Base-by-base conservation (phyloP, 1,284 basidiomycete genomes). In the Ceratorhiza oryzae-sativae region DNA sequence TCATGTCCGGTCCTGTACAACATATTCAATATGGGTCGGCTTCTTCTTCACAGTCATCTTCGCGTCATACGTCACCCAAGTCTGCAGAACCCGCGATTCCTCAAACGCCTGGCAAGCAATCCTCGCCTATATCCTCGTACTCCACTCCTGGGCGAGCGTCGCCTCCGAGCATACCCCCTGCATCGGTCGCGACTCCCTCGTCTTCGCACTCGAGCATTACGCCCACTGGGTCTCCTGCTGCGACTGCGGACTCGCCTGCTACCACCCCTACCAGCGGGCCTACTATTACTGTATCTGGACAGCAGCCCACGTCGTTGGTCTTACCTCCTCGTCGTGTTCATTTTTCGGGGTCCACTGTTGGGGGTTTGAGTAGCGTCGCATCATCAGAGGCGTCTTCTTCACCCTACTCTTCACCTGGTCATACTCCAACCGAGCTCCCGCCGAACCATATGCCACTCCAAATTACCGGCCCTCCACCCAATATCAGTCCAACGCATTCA, bases 261-360 rank as follows among this genome's bases (percentile, higher is more conserved):
- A 68, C 48, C 18, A 51, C 63, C 18, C 63, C 63, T 9, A 67
- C 63, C 18, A 48, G 49, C 18, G 25, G 45, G 9, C 48, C 49
- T 20, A 51, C 51, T 10, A 3, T 39, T 27, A 42, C 25, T n/a
- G 49, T 49, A 13, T 51, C 46, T 23, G 61, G 27, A 23, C 62
- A 34, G 32, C 42, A 45, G 39, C 65, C 56, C 41, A 68, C 65
- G 23, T 36, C 65, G 9, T 41, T 68, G n/a, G 51, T 68, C 10
- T 27, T 68, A 5, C 65, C 65, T 39, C 65, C 65, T 30, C 65
- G 65, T 15, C 65, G 65, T 23, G 65, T 68, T 15, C 65, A 68
- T 36, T 68, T 68, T 32, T 68, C 65, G 12, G 65, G 65, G 2
- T 68, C 65, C 39, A 68, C 65, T 20, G 65, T 68, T 46, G 65